Percentiles rank a stretch among this genome's conserved stretches.
Evolutionary conservation across 371 early-diverging fungal genomes (phyloP).

Genomic region (Mucor piriformis): DNA sequence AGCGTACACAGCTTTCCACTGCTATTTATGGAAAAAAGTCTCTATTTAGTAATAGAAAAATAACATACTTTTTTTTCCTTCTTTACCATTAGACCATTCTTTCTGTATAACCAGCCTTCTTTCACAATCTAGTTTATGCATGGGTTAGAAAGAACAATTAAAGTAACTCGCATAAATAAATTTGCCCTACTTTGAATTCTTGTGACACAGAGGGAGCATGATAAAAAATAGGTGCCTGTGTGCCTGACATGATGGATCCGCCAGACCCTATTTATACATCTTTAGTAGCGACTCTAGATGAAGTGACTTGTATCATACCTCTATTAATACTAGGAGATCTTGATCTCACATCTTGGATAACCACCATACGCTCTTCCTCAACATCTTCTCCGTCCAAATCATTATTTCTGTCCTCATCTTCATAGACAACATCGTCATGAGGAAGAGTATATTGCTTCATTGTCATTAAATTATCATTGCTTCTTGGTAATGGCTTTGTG

Average conservation of each 20-base stretch:
- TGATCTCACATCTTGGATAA: constrained; percentile 20
- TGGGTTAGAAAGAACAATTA: background rate
- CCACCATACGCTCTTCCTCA: constrained; percentile 12
- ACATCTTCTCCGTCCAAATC: constrained; percentile 20
- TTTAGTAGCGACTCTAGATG: background rate
- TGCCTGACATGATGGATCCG: constrained; percentile 22
- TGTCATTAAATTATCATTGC: constrained; percentile 1
- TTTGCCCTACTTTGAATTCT: constrained; percentile 32
- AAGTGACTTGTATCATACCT: constrained; percentile 4
- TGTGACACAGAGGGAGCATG: constrained; percentile 15
- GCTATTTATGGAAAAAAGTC: constrained; percentile 24
- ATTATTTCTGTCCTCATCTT: background rate
- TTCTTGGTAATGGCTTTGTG: background rate
- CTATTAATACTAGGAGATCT: constrained; percentile 25
- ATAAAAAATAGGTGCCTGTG: constrained; percentile 7
- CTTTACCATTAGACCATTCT: constrained; percentile 49
- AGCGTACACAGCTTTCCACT: constrained; percentile 55
- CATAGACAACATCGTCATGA: constrained; percentile 9
- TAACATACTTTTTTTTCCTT: background rate
- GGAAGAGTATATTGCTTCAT: constrained; percentile 3
- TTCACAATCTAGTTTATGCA: constrained; percentile 33
- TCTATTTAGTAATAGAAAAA: constrained; percentile 6
- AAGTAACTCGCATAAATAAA: background rate
- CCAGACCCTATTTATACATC: constrained; percentile 16
- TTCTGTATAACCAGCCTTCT: constrained; percentile 54